These are phyloP conservation scores for Pichia sp. DNA, from an alignment of 1,139 yeast genomes.

Conservation along the genomic window DNA sequence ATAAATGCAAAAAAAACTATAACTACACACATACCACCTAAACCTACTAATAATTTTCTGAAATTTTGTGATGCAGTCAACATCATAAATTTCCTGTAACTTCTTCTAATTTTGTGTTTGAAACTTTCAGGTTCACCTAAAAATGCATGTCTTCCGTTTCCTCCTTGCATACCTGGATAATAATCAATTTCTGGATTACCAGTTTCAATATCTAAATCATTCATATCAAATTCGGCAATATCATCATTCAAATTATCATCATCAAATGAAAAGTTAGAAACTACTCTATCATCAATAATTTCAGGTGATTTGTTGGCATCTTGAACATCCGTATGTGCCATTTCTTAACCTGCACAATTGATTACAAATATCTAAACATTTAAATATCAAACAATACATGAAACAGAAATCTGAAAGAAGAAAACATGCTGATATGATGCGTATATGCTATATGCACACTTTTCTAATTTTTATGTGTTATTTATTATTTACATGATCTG, in stretches of 20 bases:
- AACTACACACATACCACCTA: not conserved
- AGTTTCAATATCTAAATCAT: conserved; percentile 3
- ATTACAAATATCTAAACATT: not conserved
- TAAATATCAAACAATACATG: too few species aligned
- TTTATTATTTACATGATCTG: too few species aligned
- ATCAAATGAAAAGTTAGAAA: conserved; percentile 2
- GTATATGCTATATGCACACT: too few species aligned
- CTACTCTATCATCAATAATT: not conserved
- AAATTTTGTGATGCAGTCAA: not conserved
- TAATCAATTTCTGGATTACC: conserved; percentile 14
- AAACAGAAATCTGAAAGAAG: too few species aligned
- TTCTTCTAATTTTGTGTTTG: conserved; percentile 1
- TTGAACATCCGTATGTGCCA: not conserved
- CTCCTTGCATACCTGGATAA: conserved; percentile 9
- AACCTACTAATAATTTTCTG: conserved; percentile 10
- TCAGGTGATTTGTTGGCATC: not conserved
- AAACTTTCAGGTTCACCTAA: conserved; percentile 11
- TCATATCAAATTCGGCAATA: conserved; percentile 4
- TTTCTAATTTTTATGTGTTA: too few species aligned
- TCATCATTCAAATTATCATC: conserved; percentile 5
- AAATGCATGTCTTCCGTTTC: conserved; percentile 8
- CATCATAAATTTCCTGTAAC: not conserved
- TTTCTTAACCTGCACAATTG: not conserved
- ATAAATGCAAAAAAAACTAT: conserved; percentile 11
- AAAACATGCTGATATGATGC: too few species aligned